A percentile compares a stretch with the other conserved stretches of the same genome.
These are phyloP conservation scores for Kalmusia sp. DNA, from an alignment of 2,329 filamentous ascomycete genomes.

Conservation along the genomic window DNA sequence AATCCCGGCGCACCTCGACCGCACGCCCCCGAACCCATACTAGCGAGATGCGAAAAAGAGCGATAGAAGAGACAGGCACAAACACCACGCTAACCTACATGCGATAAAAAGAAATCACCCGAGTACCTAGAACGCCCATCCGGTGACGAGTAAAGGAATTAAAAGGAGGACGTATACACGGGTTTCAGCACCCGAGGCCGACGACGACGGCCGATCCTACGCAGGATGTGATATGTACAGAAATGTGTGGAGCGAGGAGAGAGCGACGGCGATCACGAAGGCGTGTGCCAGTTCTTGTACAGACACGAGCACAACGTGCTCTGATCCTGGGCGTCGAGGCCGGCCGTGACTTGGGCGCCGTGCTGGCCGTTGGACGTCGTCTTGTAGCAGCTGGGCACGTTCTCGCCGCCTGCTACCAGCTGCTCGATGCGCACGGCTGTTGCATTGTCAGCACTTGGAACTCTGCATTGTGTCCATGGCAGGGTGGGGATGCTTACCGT, in stretches of 20 bases:
- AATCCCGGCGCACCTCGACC: no score
- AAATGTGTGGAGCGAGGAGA: no score
- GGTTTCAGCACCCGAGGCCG: no score
- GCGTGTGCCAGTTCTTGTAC: constrained; percentile 52
- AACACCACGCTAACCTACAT: constrained; percentile 9
- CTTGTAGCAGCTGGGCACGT: constrained; percentile 63
- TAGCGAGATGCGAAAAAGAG: no score
- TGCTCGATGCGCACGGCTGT: constrained; percentile 64
- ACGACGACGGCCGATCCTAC: background rate
- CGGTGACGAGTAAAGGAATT: no score
- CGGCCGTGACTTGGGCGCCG: constrained; percentile 45
- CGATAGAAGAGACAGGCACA: no score
- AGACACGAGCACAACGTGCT: constrained; percentile 53
- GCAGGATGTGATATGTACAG: background rate
- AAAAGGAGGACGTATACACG: background rate
- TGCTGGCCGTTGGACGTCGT: constrained; percentile 42
- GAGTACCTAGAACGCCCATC: background rate
- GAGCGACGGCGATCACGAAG: constrained; percentile 4
- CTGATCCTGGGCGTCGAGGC: constrained; percentile 43
- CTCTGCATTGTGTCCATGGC: no score
- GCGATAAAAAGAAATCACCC: background rate
- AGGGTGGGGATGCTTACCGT: constrained; percentile 28
- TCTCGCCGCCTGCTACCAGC: constrained; percentile 55
- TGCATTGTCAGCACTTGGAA: no score
- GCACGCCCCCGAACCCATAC: no score